phyloP scores from a whole-genome alignment of 2,329 filamentous ascomycete genomes.

The Calonectria crousiana region DNA sequence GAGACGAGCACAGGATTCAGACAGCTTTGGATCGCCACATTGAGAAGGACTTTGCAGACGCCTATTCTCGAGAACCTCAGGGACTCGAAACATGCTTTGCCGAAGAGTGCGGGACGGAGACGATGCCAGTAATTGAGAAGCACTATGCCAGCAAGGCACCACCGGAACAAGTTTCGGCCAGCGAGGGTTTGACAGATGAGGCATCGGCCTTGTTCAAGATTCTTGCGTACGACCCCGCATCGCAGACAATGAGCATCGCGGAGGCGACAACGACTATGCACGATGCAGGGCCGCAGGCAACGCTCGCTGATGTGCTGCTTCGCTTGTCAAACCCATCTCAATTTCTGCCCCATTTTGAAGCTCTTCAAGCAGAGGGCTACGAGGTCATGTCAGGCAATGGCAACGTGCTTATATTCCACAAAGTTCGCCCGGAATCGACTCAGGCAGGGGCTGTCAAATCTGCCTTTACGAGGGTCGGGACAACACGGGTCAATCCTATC shows the following conservation, averaged over 20 bases:
- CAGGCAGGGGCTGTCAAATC: conserved; percentile 1
- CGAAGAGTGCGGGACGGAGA: conserved; percentile 54
- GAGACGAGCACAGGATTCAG: conserved; percentile 41
- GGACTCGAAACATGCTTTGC: conserved; percentile 62
- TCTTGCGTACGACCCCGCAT: conserved; percentile 73
- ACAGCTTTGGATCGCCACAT: conserved; percentile 46
- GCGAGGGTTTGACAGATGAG: background rate
- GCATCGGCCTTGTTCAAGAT: conserved; percentile 66
- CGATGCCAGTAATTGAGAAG: conserved; percentile 52
- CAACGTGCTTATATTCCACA: conserved; percentile 76
- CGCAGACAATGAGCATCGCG: conserved; percentile 67
- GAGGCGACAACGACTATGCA: conserved; percentile 70
- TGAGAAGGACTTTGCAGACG: conserved; percentile 44
- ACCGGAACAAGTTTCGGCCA: conserved; percentile 19
- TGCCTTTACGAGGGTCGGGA: background rate
- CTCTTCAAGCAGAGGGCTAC: conserved; percentile 71
- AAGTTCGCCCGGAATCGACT: conserved; percentile 55
- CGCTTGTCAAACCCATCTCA: conserved; percentile 72
- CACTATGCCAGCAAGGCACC: conserved; percentile 37
- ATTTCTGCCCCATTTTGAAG: conserved; percentile 73
- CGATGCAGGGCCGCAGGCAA: conserved; percentile 61
- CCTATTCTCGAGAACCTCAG: conserved; percentile 59
- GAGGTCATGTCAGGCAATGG: conserved; percentile 74
- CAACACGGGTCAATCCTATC: conserved; percentile 66
- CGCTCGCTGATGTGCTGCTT: conserved; percentile 71